phyloP scores from a whole-genome alignment of 1,139 yeast species.

The Arxiozyma bovina region DNA sequence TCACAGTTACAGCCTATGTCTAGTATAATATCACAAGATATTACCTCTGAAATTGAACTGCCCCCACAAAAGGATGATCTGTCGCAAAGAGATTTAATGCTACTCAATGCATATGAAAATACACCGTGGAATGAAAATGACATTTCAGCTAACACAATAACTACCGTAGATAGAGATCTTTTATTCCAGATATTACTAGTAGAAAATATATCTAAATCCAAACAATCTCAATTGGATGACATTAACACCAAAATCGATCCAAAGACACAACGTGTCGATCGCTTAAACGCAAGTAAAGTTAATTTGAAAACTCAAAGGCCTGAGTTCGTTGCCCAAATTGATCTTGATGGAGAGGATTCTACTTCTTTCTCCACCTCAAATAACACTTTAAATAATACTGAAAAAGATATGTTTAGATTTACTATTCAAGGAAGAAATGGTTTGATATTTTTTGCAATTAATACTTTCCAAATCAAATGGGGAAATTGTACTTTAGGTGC shows the following conservation, averaged over 20 bases:
- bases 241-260: conserved; percentile 27
- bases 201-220: conserved; percentile 32
- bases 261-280: conserved; percentile 25
- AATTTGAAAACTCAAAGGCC: conserved; percentile 7
- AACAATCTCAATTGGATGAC: conserved; percentile 32
- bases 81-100: background rate
- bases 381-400: conserved; percentile 5
- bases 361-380: conserved; percentile 14
- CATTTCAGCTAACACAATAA: background rate
- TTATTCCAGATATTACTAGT: conserved; percentile 37
- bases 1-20: background rate
- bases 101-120: background rate
- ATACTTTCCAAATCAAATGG: conserved; percentile 25
- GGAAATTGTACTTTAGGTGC: conserved; percentile 26
- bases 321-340: conserved; percentile 25
- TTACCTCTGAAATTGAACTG: background rate
- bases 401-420: conserved; percentile 28
- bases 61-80: background rate
- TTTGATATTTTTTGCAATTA: conserved; percentile 33
- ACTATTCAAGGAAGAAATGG: conserved; percentile 35
- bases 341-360: conserved; percentile 20
- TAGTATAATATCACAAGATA: background rate
- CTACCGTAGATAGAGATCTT: conserved; percentile 18
- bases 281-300: conserved; percentile 10
- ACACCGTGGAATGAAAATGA: background rate